Conservation (phyloP, 108 stramenopile genomes). For the Discostella pseudostelligera region DNA sequence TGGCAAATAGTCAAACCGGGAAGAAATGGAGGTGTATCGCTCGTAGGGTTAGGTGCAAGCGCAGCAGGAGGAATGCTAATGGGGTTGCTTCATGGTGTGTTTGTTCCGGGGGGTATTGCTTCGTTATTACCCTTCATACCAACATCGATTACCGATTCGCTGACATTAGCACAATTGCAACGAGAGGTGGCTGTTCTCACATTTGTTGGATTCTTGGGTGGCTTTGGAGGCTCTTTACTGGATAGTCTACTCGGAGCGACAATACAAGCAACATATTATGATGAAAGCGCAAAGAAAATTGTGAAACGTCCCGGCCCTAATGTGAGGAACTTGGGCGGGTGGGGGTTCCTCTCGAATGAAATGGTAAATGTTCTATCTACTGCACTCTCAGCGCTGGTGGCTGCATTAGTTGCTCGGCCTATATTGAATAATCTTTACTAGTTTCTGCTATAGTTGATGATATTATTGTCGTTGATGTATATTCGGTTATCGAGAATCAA, state of each 20-base stretch:
- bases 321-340: constrained; percentile 11
- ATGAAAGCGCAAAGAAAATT: constrained; percentile 54
- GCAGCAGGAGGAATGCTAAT: constrained; percentile 64
- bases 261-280: constrained; percentile 69
- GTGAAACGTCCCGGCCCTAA: constrained; percentile 23
- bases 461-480: no score
- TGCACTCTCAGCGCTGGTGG: constrained; percentile 20
- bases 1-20: constrained; percentile 67
- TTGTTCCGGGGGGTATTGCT: constrained; percentile 42
- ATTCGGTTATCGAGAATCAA: no score
- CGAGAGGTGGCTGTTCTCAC: constrained; percentile 28
- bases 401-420: constrained; percentile 16
- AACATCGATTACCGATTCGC: constrained; percentile 4
- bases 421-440: background rate
- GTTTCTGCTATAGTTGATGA: no score
- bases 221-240: constrained; percentile 64
- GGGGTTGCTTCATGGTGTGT: constrained; percentile 53
- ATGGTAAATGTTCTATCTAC: constrained; percentile 40
- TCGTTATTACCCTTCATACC: constrained; percentile 8
- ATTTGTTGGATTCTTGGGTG: constrained; percentile 53
- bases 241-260: constrained; percentile 83
- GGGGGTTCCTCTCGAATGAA: constrained; percentile 29
- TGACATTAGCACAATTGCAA: constrained; percentile 8
- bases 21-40: constrained; percentile 80
- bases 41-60: constrained; percentile 60